These are phyloP conservation scores for Decorospora gaudefroyi DNA, from an alignment of 2,329 filamentous ascomycete genomes.

Conservation along the genomic window DNA sequence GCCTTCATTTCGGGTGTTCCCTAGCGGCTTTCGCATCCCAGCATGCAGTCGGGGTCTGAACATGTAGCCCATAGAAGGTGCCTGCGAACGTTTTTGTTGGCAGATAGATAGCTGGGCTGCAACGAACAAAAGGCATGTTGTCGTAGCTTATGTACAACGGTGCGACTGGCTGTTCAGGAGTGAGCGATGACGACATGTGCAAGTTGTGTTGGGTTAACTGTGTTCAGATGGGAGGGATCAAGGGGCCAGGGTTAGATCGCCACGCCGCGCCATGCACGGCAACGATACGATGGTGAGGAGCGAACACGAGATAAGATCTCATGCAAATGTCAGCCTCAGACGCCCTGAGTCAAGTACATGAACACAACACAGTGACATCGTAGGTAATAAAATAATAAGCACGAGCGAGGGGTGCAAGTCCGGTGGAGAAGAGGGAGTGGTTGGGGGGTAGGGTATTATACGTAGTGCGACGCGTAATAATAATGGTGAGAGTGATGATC, in stretches of 20 bases:
- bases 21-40: slow-evolving; percentile 11
- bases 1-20: slow-evolving; percentile 20
- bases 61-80: too few relatives aligned
- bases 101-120: too few relatives aligned
- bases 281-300: slow-evolving; percentile 13
- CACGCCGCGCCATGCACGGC: slow-evolving; percentile 19
- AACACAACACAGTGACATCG: too few relatives aligned
- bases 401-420: not conserved
- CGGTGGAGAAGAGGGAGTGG: slow-evolving; percentile 2
- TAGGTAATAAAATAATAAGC: too few relatives aligned
- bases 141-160: too few relatives aligned
- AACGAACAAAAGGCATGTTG: too few relatives aligned
- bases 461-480: slow-evolving; percentile 42
- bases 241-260: slow-evolving; percentile 16
- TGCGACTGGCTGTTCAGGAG: too few relatives aligned
- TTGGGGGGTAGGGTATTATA: slow-evolving; percentile 22
- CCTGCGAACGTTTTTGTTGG: too few relatives aligned
- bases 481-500: slow-evolving; percentile 10
- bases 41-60: too few relatives aligned
- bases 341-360: not conserved
- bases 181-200: too few relatives aligned
- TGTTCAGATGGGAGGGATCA: slow-evolving; percentile 18
- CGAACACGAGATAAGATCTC: slow-evolving; percentile 9
- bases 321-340: too few relatives aligned
- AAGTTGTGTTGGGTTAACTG: too few relatives aligned